Percentiles rank a stretch among this genome's conserved stretches.
These are phyloP conservation scores for Ceratocystis harringtonii DNA, from an alignment of 2,329 filamentous ascomycete species.

Conservation along the genomic window DNA sequence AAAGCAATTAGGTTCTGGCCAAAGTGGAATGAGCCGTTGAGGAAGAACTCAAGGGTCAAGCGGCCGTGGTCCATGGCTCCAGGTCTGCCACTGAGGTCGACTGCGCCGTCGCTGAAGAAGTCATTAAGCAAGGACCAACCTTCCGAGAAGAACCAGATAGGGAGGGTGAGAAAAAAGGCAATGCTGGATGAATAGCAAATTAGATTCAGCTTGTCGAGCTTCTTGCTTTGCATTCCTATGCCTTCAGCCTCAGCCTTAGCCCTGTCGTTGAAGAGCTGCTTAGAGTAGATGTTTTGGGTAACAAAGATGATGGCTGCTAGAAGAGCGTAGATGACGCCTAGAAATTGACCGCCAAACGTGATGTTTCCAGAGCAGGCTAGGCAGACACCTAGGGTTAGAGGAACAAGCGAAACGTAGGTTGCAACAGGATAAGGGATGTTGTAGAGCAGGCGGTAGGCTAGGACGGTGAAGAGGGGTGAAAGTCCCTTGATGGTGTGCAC, in stretches of 20 bases:
- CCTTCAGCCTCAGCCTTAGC: constrained; percentile 69
- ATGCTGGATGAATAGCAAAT: constrained; percentile 93
- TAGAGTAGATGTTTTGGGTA: constrained; percentile 96
- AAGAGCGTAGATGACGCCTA: constrained; percentile 81
- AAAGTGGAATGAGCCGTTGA: constrained; percentile 96
- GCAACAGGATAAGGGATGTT: constrained; percentile 73
- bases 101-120: constrained; percentile 64
- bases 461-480: constrained; percentile 85
- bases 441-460: constrained; percentile 82
- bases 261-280: constrained; percentile 92
- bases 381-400: constrained; percentile 86
- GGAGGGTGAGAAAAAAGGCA: constrained; percentile 73
- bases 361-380: constrained; percentile 80
- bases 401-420: constrained; percentile 81
- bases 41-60: constrained; percentile 69
- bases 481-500: constrained; percentile 98
- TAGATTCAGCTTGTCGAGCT: constrained; percentile 91
- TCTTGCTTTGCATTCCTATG: constrained; percentile 45
- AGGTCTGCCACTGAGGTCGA: constrained; percentile 44
- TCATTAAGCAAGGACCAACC: constrained; percentile 64
- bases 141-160: constrained; percentile 89
- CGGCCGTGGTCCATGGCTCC: constrained; percentile 64
- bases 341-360: constrained; percentile 64
- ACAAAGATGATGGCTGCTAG: constrained; percentile 89
- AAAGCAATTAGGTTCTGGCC: constrained; percentile 93